These are phyloP conservation scores for Agrostemma githago DNA, from an alignment of 148 eudicot species.

Conservation along the genomic window DNA sequence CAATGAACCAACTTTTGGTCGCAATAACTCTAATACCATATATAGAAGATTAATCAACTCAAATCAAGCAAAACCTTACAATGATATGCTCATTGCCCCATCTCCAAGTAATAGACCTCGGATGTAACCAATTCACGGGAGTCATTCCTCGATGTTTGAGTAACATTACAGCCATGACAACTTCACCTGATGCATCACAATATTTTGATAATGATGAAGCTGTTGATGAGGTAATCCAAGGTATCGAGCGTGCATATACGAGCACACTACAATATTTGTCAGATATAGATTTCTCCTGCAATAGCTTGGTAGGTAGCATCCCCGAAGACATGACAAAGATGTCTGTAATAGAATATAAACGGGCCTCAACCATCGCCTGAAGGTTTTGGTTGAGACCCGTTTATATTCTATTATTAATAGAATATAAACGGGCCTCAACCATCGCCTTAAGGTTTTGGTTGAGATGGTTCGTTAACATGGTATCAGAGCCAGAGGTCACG, in stretches of 20 bases:
- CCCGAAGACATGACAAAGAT: conserved; percentile 19
- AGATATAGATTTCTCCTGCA: conserved; percentile 28
- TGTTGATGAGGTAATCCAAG: conserved; percentile 12
- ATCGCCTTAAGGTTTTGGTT: no score
- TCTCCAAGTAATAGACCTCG: conserved; percentile 15
- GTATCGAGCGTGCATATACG: conserved; percentile 17
- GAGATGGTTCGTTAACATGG: no score
- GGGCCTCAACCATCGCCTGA: no score
- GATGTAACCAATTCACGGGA: neutral
- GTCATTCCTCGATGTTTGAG: conserved; percentile 6
- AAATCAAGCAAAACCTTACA: no score
- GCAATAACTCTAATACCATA: no score
- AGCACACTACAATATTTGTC: neutral
- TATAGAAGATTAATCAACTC: no score
- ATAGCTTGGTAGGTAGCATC: conserved; percentile 20
- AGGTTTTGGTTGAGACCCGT: no score
- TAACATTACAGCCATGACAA: conserved; percentile 12
- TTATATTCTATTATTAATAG: no score
- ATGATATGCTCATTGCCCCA: conserved; percentile 14
- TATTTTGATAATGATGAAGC: neutral
- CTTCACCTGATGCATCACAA: neutral
- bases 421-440: no score
- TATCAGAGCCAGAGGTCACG: no score
- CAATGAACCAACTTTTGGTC: no score
- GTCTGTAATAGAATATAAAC: no score